phyloP scores from a whole-genome alignment of 2,329 filamentous ascomycete genomes.

The Colletotrichum cuscutae region DNA sequence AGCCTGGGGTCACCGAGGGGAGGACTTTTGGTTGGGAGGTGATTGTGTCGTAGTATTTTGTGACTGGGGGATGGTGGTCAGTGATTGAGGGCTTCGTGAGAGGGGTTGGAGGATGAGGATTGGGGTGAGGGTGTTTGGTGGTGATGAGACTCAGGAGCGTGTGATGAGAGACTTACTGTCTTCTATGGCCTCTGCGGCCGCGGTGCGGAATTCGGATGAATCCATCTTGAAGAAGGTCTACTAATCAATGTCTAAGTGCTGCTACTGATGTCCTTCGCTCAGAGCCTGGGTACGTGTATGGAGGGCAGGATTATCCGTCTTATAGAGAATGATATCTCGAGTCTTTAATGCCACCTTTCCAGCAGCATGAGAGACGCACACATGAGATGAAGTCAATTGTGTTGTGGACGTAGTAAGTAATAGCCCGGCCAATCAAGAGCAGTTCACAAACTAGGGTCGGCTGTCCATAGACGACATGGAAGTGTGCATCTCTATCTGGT shows the following conservation, averaged over 20 bases:
- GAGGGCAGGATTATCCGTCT: background rate
- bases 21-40: conserved; percentile 73
- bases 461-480: background rate
- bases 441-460: background rate
- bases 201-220: conserved; percentile 78
- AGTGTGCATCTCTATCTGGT: background rate
- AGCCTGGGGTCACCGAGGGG: conserved; percentile 84
- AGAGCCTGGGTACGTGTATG: background rate
- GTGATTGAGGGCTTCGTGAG: background rate
- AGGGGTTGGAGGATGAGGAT: background rate
- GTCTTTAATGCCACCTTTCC: background rate
- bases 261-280: background rate
- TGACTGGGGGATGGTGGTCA: conserved; percentile 63
- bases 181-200: conserved; percentile 82
- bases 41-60: conserved; percentile 84
- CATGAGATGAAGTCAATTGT: conserved; percentile 25
- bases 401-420: background rate
- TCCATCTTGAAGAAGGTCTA: conserved; percentile 67
- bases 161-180: conserved; percentile 70
- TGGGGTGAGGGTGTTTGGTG: conserved; percentile 5
- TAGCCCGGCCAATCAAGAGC: background rate
- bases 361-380: background rate
- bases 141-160: background rate
- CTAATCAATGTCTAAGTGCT: background rate
- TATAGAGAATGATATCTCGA: background rate